phyloP scores from a whole-genome alignment of 129 eudicot genomes.

The Artemisia annua region DNA sequence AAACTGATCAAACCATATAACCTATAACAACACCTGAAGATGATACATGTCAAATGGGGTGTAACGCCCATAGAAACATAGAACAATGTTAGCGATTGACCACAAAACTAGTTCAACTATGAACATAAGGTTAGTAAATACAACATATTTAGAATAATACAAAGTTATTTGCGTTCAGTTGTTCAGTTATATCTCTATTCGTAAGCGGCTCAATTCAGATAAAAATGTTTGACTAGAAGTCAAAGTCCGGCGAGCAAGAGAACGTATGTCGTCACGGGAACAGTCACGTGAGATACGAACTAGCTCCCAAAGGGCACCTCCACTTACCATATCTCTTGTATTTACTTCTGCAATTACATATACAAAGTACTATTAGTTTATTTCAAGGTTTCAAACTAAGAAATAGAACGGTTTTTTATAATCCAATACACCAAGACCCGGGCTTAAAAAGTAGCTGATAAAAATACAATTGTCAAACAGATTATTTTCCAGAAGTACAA shows the following conservation, averaged over 20 bases:
- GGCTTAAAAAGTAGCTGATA: neutral
- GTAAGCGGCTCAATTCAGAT: conserved; percentile 61
- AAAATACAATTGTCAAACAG: neutral
- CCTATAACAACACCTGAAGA: neutral
- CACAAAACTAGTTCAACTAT: conserved; percentile 1
- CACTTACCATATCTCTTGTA: conserved; percentile 74
- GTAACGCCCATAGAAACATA: conserved; percentile 1
- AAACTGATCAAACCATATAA: neutral
- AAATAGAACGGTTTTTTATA: neutral
- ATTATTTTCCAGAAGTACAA: too few species aligned
- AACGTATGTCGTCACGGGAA: conserved; percentile 75
- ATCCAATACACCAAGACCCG: neutral
- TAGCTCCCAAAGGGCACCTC: conserved; percentile 89
- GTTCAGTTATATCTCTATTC: conserved; percentile 52
- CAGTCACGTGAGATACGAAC: conserved; percentile 91
- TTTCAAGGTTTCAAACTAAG: neutral
- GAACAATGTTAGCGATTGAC: neutral
- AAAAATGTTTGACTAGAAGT: conserved; percentile 71
- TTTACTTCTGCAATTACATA: conserved; percentile 54
- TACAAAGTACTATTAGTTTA: neutral
- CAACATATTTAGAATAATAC: conserved; percentile 1
- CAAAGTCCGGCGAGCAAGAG: conserved; percentile 77
- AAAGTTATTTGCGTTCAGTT: conserved; percentile 2
- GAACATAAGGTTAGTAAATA: neutral
- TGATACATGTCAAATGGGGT: neutral